These are phyloP conservation scores for Dittrichia graveolens DNA, from an alignment of 129 eudicot species.

Conservation along the genomic window DNA sequence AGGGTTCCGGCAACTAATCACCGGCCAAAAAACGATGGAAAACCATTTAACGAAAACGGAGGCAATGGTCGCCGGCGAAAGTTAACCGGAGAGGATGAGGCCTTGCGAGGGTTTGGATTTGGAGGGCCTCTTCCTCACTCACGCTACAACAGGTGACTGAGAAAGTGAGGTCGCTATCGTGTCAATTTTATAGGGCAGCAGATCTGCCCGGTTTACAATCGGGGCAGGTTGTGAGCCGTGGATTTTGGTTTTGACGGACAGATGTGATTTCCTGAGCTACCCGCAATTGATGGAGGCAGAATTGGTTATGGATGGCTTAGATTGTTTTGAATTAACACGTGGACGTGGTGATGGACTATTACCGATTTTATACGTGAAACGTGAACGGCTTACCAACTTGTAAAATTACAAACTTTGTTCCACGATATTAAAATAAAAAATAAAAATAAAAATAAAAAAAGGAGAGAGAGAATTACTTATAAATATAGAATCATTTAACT, in stretches of 20 bases:
- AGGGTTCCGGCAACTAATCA: conserved; percentile 22
- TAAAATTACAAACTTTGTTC: background rate
- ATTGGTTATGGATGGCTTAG: conserved; percentile 6
- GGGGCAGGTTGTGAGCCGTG: conserved; percentile 40
- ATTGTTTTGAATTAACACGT: conserved; percentile 20
- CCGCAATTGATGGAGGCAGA: conserved; percentile 34
- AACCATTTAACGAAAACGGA: conserved; percentile 27
- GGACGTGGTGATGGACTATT: conserved; percentile 28
- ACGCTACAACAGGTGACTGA: background rate
- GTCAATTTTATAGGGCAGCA: conserved; percentile 41
- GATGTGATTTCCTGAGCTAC: conserved; percentile 28
- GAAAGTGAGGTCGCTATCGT: background rate
- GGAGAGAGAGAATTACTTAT: too few species aligned
- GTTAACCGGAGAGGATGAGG: background rate
- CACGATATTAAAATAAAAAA: too few species aligned
- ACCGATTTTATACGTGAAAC: background rate
- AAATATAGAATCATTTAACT: too few species aligned
- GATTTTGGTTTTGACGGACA: conserved; percentile 35
- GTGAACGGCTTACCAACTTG: background rate
- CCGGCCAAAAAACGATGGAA: conserved; percentile 39
- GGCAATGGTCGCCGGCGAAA: background rate
- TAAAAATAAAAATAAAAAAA: too few species aligned
- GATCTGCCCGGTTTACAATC: conserved; percentile 38
- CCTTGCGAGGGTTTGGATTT: conserved; percentile 19
- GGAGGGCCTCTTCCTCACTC: conserved; percentile 18